Evolutionary conservation across 768 basidiomycete genomes (phyloP).

Genomic region (Kwoniella europaea): DNA sequence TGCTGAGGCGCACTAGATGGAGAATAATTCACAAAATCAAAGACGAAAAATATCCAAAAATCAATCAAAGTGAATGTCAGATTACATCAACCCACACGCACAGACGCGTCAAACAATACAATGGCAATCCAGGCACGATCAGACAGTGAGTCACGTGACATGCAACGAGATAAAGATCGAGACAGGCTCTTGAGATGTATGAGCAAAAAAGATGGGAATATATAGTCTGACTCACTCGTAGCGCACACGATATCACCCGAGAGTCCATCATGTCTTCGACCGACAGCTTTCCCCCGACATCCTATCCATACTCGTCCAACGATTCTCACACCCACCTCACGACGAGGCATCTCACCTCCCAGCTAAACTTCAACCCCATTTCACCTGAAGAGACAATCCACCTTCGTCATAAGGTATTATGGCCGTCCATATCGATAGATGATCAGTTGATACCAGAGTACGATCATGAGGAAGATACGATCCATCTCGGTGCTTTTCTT

Average conservation of each 20-base stretch:
- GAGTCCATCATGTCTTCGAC: too few relatives aligned
- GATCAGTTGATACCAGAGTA: constrained; percentile 23
- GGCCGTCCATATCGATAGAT: constrained; percentile 29
- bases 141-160: background rate
- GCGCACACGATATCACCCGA: too few relatives aligned
- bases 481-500: constrained; percentile 38
- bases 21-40: too few relatives aligned
- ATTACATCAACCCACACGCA: constrained; percentile 4
- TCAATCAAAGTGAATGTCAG: background rate
- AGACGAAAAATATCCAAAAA: constrained; percentile 2
- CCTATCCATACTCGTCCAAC: too few relatives aligned
- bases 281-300: too few relatives aligned
- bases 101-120: background rate
- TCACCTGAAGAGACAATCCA: constrained; percentile 11
- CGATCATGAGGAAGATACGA: constrained; percentile 27
- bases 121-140: background rate
- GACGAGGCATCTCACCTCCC: background rate
- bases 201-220: too few relatives aligned
- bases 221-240: too few relatives aligned
- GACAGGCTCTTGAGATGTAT: too few relatives aligned
- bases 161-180: background rate
- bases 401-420: constrained; percentile 31
- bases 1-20: background rate
- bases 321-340: too few relatives aligned
- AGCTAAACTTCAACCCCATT: constrained; percentile 16